These are phyloP conservation scores for Leptographium wingfieldii DNA, from an alignment of 2,329 filamentous ascomycete species.

Conservation along the genomic window DNA sequence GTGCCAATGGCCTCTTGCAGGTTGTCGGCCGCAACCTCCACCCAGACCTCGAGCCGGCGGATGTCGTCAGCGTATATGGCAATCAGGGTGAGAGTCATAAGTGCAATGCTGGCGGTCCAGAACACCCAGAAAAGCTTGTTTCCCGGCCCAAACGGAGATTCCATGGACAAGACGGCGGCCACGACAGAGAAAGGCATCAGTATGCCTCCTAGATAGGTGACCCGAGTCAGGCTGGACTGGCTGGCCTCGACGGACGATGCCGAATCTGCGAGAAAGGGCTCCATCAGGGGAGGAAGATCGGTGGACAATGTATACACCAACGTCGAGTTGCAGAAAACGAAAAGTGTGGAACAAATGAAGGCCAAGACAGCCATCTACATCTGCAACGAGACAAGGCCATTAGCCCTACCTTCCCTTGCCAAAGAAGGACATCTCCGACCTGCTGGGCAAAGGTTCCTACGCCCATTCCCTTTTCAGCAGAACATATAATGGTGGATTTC, in stretches of 20 bases:
- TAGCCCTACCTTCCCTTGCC: neutral
- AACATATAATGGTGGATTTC: neutral
- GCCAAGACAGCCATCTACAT: neutral
- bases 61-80: constrained; percentile 37
- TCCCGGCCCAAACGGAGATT: constrained; percentile 29
- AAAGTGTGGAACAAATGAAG: neutral
- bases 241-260: neutral
- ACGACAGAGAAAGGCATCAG: constrained; percentile 35
- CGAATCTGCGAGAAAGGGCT: neutral
- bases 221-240: constrained; percentile 28
- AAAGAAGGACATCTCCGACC: too few relatives aligned
- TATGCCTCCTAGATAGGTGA: constrained; percentile 36
- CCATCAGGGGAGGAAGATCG: neutral
- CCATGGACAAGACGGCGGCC: constrained; percentile 34
- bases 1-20: neutral
- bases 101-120: constrained; percentile 29
- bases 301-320: too few relatives aligned
- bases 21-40: constrained; percentile 22
- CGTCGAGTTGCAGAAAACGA: neutral
- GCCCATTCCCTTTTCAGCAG: neutral
- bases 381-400: neutral
- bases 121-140: constrained; percentile 33
- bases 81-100: constrained; percentile 24
- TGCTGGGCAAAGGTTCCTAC: neutral
- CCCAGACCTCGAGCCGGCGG: constrained; percentile 27